Conservation (phyloP, 805 yeast species). For the Yarrowia sp. region DNA sequence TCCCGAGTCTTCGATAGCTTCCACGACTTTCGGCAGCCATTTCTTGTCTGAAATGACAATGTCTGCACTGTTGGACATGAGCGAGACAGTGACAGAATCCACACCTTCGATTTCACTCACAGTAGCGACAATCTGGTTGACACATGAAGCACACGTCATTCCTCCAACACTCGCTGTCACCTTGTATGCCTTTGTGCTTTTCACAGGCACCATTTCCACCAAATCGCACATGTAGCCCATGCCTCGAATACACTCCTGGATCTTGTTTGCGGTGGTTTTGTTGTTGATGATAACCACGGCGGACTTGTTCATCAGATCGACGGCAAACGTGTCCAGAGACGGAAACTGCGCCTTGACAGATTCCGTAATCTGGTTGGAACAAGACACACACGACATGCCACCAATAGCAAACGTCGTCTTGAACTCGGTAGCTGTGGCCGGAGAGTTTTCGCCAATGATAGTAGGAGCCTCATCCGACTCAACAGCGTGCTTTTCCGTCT, state of each 20-base stretch:
- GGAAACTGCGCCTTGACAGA: conserved; percentile 39
- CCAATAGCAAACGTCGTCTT: conserved; percentile 37
- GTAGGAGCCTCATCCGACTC: conserved; percentile 3
- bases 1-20: conserved; percentile 62
- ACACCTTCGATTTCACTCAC: conserved; percentile 49
- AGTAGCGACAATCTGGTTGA: conserved; percentile 50
- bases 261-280: conserved; percentile 49
- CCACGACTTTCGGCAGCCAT: conserved; percentile 44
- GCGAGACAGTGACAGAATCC: conserved; percentile 51
- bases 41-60: conserved; percentile 47
- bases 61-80: conserved; percentile 60
- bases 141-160: conserved; percentile 72
- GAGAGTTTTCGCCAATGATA: background rate
- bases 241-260: conserved; percentile 49
- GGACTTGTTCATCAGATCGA: conserved; percentile 51
- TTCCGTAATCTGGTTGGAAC: conserved; percentile 49
- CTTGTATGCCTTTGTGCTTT: conserved; percentile 44
- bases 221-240: conserved; percentile 50
- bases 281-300: conserved; percentile 52
- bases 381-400: conserved; percentile 70
- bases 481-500: background rate
- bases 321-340: conserved; percentile 43
- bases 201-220: conserved; percentile 58
- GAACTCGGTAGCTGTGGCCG: background rate
- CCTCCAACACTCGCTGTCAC: conserved; percentile 66